phyloP scores from a whole-genome alignment of 495 filamentous ascomycete genomes.

The Aspergillus incahuasiensis region DNA sequence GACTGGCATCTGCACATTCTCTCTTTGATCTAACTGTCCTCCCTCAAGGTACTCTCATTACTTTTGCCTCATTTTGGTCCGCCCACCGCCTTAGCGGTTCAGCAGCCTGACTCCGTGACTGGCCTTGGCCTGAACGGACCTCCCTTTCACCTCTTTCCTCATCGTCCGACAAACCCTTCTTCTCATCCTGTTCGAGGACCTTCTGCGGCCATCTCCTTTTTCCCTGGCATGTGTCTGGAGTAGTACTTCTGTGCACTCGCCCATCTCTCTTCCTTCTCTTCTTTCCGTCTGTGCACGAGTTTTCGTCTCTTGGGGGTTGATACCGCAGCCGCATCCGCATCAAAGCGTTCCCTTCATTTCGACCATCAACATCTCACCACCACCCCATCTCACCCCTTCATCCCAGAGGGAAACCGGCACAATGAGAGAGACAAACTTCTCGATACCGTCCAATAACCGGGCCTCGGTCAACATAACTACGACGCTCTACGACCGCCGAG shows the following conservation, averaged over 20 bases:
- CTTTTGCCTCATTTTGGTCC: neutral
- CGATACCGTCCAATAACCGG: too few relatives aligned
- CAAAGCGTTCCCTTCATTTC: too few relatives aligned
- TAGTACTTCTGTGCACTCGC: conserved; percentile 1
- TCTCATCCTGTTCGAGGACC: conserved; percentile 4
- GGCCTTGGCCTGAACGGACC: conserved; percentile 21
- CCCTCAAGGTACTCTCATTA: neutral
- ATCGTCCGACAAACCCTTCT: neutral
- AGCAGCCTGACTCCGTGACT: conserved; percentile 12
- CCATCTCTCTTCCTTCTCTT: neutral
- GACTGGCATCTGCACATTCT: neutral
- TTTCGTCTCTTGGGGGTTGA: conserved; percentile 18
- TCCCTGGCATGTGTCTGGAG: conserved; percentile 12
- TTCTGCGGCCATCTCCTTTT: conserved; percentile 1
- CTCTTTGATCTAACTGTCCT: neutral
- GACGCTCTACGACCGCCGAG: conserved; percentile 93
- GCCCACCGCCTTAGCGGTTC: conserved; percentile 1
- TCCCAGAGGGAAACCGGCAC: too few relatives aligned
- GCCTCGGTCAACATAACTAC: conserved; percentile 94
- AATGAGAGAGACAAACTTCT: too few relatives aligned
- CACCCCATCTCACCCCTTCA: neutral
- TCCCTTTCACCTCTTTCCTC: conserved; percentile 13
- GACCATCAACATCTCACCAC: neutral
- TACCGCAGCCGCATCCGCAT: too few relatives aligned
- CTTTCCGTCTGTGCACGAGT: conserved; percentile 5